Conservation (phyloP, 768 basidiomycete species). For the Auricularia heimuer region DNA sequence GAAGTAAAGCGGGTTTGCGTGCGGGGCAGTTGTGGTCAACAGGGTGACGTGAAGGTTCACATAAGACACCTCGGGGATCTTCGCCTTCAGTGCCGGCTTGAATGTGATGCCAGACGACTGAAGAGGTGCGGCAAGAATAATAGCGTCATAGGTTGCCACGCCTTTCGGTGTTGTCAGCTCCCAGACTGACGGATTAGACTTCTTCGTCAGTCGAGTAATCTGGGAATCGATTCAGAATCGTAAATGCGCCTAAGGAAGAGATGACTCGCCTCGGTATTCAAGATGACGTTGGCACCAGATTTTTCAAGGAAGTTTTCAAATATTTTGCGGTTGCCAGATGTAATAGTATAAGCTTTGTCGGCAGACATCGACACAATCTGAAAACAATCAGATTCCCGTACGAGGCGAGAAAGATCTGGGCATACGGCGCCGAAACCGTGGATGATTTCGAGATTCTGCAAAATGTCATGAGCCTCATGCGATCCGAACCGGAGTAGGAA, state of each 20-base stretch:
- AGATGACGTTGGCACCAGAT: conserved; percentile 57
- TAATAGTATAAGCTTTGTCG: conserved; percentile 43
- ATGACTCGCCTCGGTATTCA: conserved; percentile 54
- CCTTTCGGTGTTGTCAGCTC: conserved; percentile 7
- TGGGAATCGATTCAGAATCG: neutral
- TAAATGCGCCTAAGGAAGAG: neutral
- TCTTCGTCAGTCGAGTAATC: neutral
- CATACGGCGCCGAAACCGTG: conserved; percentile 64
- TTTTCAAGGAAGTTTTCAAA: conserved; percentile 72
- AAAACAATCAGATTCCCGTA: no score
- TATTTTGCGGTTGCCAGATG: conserved; percentile 75
- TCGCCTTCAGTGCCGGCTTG: conserved; percentile 35
- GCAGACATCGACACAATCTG: conserved; percentile 54
- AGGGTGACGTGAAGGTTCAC: conserved; percentile 83
- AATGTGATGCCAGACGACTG: conserved; percentile 54
- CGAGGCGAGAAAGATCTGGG: no score
- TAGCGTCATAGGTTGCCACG: conserved; percentile 42
- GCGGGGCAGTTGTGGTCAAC: conserved; percentile 62
- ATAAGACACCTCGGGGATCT: conserved; percentile 65
- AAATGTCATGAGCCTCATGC: no score
- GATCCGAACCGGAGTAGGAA: neutral
- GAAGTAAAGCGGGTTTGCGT: conserved; percentile 61
- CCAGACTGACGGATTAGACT: conserved; percentile 5
- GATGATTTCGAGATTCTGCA: conserved; percentile 54
- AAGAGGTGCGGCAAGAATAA: conserved; percentile 84